Evolutionary conservation across 1,284 basidiomycete species (phyloP).

Genomic region (Volvariella surrecta): DNA sequence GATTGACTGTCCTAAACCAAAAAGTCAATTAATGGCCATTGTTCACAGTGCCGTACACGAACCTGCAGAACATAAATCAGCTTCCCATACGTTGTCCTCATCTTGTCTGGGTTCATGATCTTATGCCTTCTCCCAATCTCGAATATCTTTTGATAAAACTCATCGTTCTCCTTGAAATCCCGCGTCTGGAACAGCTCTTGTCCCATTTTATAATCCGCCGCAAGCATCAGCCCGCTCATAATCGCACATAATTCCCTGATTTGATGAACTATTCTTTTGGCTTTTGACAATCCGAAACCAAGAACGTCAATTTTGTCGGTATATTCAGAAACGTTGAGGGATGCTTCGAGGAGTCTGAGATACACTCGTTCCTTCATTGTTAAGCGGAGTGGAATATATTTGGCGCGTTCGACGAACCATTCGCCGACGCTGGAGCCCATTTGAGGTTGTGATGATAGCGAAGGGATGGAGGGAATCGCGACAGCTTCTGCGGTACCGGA

Average conservation of each 20-base stretch:
- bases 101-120: conserved; percentile 81
- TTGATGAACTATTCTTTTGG: conserved; percentile 74
- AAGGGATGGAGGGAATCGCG: conserved; percentile 26
- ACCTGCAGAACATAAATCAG: conserved; percentile 76
- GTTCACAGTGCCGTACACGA: too few relatives aligned
- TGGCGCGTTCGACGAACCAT: conserved; percentile 73
- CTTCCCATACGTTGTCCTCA: conserved; percentile 82
- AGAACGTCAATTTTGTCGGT: conserved; percentile 80
- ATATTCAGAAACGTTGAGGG: conserved; percentile 73
- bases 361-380: conserved; percentile 67
- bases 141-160: conserved; percentile 70
- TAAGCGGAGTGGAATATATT: conserved; percentile 70
- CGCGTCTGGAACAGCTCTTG: conserved; percentile 72
- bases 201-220: conserved; percentile 78
- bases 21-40: too few relatives aligned
- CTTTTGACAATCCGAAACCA: conserved; percentile 63
- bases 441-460: conserved; percentile 42
- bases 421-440: conserved; percentile 58
- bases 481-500: conserved; percentile 13
- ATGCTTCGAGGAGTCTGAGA: conserved; percentile 72
- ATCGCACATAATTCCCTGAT: conserved; percentile 79
- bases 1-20: conserved; percentile 82
- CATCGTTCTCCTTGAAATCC: conserved; percentile 67
- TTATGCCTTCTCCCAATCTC: conserved; percentile 78
- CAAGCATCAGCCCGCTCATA: conserved; percentile 68